Evolutionary conservation across 2,329 filamentous ascomycete species (phyloP).

Genomic region (Paraconiothyrium brasiliense): DNA sequence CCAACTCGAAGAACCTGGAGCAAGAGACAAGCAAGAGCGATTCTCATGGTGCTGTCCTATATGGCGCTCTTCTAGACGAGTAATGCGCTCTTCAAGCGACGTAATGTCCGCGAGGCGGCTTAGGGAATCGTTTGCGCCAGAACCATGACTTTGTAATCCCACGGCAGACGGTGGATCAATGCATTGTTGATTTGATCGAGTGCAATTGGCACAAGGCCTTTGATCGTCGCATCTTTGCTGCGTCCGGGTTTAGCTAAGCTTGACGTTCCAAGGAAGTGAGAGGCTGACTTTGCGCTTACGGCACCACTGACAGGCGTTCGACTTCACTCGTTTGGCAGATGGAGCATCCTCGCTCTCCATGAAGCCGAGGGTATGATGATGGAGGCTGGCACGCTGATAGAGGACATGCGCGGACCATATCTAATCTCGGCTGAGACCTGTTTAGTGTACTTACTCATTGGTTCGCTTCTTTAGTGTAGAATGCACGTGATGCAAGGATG

Average conservation of each 20-base stretch:
- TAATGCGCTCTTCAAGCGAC: background rate
- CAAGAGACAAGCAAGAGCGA: background rate
- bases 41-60: background rate
- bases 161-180: background rate
- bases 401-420: background rate
- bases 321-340: background rate
- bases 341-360: constrained; percentile 1
- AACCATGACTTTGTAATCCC: background rate
- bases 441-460: background rate
- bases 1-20: background rate
- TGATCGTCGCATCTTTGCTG: constrained; percentile 3
- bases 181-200: background rate
- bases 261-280: background rate
- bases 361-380: background rate
- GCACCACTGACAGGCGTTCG: background rate
- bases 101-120: background rate
- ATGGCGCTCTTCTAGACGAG: background rate
- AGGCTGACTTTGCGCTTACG: constrained; percentile 1
- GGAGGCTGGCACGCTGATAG: background rate
- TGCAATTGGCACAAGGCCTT: background rate
- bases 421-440: background rate
- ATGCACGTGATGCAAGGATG: too few relatives aligned
- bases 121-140: background rate
- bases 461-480: background rate
- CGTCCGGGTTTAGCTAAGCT: background rate